Percentiles rank a stretch among this genome's conserved stretches.
Conservation (phyloP, 495 filamentous ascomycete species). For the Penicillium nucicola region DNA sequence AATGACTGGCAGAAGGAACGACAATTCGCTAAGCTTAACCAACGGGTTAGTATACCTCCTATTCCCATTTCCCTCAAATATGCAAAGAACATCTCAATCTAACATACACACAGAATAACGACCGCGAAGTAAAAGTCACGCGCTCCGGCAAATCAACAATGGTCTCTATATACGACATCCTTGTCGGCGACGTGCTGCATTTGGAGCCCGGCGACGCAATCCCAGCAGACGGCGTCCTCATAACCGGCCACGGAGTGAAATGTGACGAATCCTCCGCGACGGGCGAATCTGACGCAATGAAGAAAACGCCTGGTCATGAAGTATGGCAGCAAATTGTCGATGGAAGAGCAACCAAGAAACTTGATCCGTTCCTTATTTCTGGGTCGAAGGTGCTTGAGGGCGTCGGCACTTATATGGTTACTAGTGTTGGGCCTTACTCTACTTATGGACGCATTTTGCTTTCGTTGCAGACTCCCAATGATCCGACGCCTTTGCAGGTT, state of each 20-base stretch:
- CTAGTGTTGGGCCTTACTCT: slow-evolving; percentile 59
- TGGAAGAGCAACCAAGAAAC: slow-evolving; percentile 52
- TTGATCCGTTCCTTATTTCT: slow-evolving; percentile 63
- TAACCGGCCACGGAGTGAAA: slow-evolving; percentile 62
- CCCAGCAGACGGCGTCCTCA: slow-evolving; percentile 57
- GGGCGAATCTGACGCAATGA: slow-evolving; percentile 67
- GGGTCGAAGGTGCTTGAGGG: slow-evolving; percentile 65
- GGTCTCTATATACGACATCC: slow-evolving; percentile 68
- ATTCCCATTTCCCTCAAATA: background rate
- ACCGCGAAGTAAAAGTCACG: slow-evolving; percentile 72
- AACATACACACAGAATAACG: slow-evolving; percentile 57
- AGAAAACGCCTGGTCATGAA: slow-evolving; percentile 58
- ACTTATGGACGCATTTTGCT: slow-evolving; percentile 65
- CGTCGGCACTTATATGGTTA: slow-evolving; percentile 62
- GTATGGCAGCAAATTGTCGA: slow-evolving; percentile 56
- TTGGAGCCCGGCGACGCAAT: slow-evolving; percentile 73
- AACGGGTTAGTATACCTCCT: slow-evolving; percentile 41
- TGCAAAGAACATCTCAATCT: background rate
- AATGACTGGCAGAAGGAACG: slow-evolving; percentile 79
- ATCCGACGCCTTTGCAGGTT: slow-evolving; percentile 62
- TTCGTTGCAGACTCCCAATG: slow-evolving; percentile 56
- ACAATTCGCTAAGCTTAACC: slow-evolving; percentile 77
- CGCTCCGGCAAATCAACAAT: slow-evolving; percentile 72
- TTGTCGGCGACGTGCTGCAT: slow-evolving; percentile 71
- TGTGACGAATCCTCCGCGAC: slow-evolving; percentile 70